Conservation (phyloP, 2,329 filamentous ascomycete species). For the Zelopaecilomyces penicillatus region DNA sequence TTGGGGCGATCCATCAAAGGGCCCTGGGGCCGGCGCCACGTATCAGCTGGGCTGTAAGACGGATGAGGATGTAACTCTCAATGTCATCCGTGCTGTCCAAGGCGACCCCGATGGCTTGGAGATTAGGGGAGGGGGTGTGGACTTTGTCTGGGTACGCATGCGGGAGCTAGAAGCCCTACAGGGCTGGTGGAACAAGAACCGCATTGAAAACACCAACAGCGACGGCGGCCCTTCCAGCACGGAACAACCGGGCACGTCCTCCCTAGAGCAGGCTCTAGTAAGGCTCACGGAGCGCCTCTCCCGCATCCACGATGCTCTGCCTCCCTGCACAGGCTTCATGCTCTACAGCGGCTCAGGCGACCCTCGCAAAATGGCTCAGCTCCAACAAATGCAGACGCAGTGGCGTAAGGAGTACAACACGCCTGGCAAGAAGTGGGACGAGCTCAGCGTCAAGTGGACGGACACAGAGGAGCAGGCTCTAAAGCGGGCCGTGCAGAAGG, state of each 20-base stretch:
- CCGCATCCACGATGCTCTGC: slow-evolving; percentile 49
- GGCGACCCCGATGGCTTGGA: slow-evolving; percentile 50
- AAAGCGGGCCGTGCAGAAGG: slow-evolving; percentile 45
- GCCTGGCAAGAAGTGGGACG: slow-evolving; percentile 56
- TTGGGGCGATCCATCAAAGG: slow-evolving; percentile 70
- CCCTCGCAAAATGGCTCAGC: slow-evolving; percentile 55
- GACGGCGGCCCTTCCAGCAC: slow-evolving; percentile 26
- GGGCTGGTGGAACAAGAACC: slow-evolving; percentile 59
- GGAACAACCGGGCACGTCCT: slow-evolving; percentile 15
- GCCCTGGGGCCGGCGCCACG: slow-evolving; percentile 47
- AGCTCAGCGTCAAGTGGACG: slow-evolving; percentile 59
- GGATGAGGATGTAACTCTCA: slow-evolving; percentile 50
- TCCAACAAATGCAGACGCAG: slow-evolving; percentile 52
- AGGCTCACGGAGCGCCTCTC: slow-evolving; percentile 41
- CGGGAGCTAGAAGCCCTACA: slow-evolving; percentile 56
- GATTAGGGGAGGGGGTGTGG: slow-evolving; percentile 52
- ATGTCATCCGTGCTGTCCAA: slow-evolving; percentile 48
- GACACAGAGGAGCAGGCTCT: slow-evolving; percentile 57
- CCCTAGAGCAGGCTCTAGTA: slow-evolving; percentile 38
- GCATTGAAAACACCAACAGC: slow-evolving; percentile 26
- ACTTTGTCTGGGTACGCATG: slow-evolving; percentile 60
- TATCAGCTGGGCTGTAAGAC: slow-evolving; percentile 48
- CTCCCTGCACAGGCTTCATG: slow-evolving; percentile 57
- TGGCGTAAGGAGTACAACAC: slow-evolving; percentile 58
- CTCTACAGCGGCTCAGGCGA: slow-evolving; percentile 60